Evolutionary conservation across 2,329 filamentous ascomycete genomes (phyloP).

Genomic region (Lithohypha guttulata): DNA sequence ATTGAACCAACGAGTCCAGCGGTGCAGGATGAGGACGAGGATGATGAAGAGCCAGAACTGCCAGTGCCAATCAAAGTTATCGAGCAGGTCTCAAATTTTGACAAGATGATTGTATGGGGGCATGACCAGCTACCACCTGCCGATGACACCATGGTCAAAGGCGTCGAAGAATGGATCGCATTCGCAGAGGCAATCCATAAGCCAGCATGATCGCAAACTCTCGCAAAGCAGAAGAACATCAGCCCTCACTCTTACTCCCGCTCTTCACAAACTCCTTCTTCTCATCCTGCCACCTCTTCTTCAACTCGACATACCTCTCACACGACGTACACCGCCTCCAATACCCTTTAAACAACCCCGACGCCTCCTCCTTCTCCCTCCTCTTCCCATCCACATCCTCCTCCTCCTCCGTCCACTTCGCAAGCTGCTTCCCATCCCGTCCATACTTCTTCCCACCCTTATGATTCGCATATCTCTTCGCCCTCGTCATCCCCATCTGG

Average conservation of each 20-base stretch:
- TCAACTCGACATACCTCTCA: conserved; percentile 36
- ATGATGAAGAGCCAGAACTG: conserved; percentile 34
- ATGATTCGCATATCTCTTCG: conserved; percentile 49
- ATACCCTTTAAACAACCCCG: conserved; percentile 22
- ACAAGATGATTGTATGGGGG: conserved; percentile 70
- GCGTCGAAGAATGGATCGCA: conserved; percentile 68
- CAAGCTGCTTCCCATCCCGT: conserved; percentile 25
- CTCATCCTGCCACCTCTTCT: conserved; percentile 32
- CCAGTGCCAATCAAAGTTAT: conserved; percentile 45
- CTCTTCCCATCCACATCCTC: conserved; percentile 28
- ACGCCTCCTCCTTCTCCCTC: conserved; percentile 23
- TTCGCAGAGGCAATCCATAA: conserved; percentile 56
- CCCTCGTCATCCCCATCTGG: conserved; percentile 56
- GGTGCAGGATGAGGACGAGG: conserved; percentile 27
- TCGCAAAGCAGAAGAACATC: conserved; percentile 4
- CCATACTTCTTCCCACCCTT: conserved; percentile 45
- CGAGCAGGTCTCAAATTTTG: conserved; percentile 57
- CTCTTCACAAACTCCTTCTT: conserved; percentile 14
- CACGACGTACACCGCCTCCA: conserved; percentile 28
- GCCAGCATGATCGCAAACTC: background rate
- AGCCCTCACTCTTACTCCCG: background rate
- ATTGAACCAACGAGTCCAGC: conserved; percentile 9
- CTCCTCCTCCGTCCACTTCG: conserved; percentile 37
- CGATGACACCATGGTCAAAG: conserved; percentile 61
- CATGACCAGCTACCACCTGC: conserved; percentile 59